These are phyloP conservation scores for Lasiosphaeria ovina DNA, from an alignment of 495 filamentous ascomycete species.

Conservation along the genomic window DNA sequence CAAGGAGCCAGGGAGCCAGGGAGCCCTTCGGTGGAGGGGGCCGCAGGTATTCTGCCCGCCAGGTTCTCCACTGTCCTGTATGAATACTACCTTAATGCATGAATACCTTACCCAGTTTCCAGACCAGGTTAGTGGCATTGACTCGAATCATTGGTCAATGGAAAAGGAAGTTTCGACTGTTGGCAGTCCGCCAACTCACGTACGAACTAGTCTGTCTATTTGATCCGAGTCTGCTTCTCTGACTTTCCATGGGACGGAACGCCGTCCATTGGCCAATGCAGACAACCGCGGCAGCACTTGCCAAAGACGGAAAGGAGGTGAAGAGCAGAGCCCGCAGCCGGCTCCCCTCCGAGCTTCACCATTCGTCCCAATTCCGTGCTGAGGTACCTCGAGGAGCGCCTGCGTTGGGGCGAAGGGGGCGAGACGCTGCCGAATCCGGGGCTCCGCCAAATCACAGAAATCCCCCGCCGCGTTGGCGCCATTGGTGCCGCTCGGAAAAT, in stretches of 20 bases:
- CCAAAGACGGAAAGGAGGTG: not conserved
- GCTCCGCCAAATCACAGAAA: not conserved
- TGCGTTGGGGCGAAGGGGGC: not conserved
- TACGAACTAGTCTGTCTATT: not conserved
- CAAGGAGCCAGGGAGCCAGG: no score
- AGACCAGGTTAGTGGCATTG: constrained; percentile 1
- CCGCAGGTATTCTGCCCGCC: not conserved
- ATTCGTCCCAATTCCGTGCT: not conserved
- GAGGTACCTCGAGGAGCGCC: not conserved
- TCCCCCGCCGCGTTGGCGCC: not conserved
- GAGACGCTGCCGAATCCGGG: not conserved
- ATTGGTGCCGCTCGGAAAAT: not conserved
- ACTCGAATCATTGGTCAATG: constrained; percentile 23
- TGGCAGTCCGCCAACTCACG: not conserved
- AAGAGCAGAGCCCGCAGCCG: not conserved
- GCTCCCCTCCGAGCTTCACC: not conserved
- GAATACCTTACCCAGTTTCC: not conserved
- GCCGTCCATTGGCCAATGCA: not conserved
- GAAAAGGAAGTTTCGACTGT: not conserved
- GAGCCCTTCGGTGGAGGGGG: not conserved
- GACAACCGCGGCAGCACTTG: not conserved
- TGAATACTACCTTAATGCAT: not conserved
- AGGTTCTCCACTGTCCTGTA: no score
- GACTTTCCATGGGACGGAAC: no score
- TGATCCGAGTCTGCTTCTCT: no score